Percentiles rank a stretch among this genome's conserved stretches.
These are phyloP conservation scores for Catenaria anguillulae DNA, from an alignment of 371 early-diverging fungal genomes.

Conservation along the genomic window DNA sequence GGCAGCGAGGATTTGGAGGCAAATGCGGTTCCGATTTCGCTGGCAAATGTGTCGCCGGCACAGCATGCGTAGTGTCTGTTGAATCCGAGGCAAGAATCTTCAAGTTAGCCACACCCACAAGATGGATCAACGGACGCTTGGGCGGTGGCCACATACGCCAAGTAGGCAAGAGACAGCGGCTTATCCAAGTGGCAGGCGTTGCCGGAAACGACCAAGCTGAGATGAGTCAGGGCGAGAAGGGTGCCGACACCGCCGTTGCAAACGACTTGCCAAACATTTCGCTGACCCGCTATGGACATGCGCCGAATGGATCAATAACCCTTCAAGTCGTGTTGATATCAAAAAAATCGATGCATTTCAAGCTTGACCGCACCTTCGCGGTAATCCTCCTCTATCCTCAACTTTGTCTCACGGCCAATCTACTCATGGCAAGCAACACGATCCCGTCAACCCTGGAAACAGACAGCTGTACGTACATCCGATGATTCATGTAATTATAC, in stretches of 20 bases:
- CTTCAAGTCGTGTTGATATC: constrained; percentile 21
- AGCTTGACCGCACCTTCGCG: constrained; percentile 9
- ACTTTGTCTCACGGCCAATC: constrained; percentile 52
- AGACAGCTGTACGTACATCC: neutral
- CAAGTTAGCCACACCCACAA: constrained; percentile 8
- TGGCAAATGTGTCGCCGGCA: constrained; percentile 41
- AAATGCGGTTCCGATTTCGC: constrained; percentile 4
- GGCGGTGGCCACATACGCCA: neutral
- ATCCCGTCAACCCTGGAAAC: neutral
- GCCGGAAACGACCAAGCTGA: constrained; percentile 25
- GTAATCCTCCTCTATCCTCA: constrained; percentile 40
- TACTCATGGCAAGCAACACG: constrained; percentile 6
- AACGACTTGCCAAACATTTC: constrained; percentile 60
- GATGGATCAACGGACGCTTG: neutral
- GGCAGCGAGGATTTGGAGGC: constrained; percentile 29
- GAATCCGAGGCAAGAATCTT: too few relatives aligned
- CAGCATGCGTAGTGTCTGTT: constrained; percentile 65
- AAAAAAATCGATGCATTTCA: neutral
- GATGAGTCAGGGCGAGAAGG: constrained; percentile 11
- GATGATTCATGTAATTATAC: constrained; percentile 14
- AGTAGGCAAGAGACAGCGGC: neutral
- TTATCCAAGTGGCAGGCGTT: constrained; percentile 26
- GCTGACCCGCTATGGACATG: constrained; percentile 34
- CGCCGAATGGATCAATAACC: too few relatives aligned
- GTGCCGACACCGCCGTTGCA: constrained; percentile 32